Conservation (phyloP, 192 early-diverging fungal genomes). For the Haplosporangium gracile region DNA sequence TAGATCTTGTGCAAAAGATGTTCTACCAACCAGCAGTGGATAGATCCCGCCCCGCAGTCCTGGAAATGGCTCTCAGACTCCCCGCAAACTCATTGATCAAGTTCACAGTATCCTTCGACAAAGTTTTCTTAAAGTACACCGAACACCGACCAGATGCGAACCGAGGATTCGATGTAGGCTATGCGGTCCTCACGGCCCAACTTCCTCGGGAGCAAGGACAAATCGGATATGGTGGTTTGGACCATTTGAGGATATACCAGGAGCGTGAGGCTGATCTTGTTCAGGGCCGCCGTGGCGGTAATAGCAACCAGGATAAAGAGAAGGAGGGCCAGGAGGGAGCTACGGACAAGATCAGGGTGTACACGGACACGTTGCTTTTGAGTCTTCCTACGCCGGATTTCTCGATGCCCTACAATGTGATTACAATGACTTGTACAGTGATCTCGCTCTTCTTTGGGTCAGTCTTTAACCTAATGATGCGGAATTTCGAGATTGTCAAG, state of each 20-base stretch:
- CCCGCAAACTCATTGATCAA: conserved; percentile 78
- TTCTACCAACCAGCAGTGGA: conserved; percentile 85
- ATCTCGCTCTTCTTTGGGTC: conserved; percentile 96
- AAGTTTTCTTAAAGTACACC: conserved; percentile 93
- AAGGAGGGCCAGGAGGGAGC: not conserved
- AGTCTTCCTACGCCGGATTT: conserved; percentile 97
- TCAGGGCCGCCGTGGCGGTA: not conserved
- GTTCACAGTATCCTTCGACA: conserved; percentile 88
- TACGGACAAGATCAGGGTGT: conserved; percentile 64
- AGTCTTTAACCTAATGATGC: conserved; percentile 88
- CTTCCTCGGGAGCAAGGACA: conserved; percentile 37
- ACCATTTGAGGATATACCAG: conserved; percentile 42
- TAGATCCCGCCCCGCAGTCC: conserved; percentile 82
- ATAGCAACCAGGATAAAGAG: not conserved
- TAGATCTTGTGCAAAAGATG: conserved; percentile 69
- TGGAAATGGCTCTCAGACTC: conserved; percentile 79
- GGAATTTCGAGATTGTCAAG: conserved; percentile 66
- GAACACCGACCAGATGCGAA: conserved; percentile 98
- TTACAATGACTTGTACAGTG: conserved; percentile 96
- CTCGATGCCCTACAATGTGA: conserved; percentile 99
- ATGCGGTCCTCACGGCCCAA: conserved; percentile 68
- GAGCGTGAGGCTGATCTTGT: conserved; percentile 44
- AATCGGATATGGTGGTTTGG: conserved; percentile 50
- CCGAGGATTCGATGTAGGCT: conserved; percentile 93
- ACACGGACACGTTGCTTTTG: conserved; percentile 90